Conservation (phyloP, 2,329 filamentous ascomycete genomes). For the Sclerotinia nivalis region DNA sequence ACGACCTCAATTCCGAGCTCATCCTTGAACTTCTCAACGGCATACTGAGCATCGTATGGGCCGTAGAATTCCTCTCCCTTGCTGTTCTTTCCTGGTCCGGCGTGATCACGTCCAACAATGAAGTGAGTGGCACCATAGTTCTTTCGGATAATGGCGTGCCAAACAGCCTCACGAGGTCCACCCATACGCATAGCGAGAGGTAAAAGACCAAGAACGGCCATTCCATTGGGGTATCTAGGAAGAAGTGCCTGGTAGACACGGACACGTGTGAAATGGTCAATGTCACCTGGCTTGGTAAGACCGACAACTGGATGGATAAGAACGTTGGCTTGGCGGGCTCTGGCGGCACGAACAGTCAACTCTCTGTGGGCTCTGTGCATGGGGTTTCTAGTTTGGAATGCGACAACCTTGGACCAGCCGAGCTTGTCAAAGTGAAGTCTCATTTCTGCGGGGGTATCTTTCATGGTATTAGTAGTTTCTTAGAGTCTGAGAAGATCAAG, state of each 20-base stretch:
- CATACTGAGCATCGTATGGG: slow-evolving; percentile 94
- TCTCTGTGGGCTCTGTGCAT: slow-evolving; percentile 99
- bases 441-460: slow-evolving; percentile 90
- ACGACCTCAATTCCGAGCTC: slow-evolving; percentile 99
- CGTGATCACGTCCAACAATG: slow-evolving; percentile 98
- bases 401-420: slow-evolving; percentile 95
- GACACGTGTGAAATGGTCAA: slow-evolving; percentile 99
- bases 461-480: slow-evolving; percentile 27
- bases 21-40: slow-evolving; percentile 92
- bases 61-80: slow-evolving; percentile 96
- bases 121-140: slow-evolving; percentile 99
- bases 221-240: slow-evolving; percentile 96
- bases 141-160: slow-evolving; percentile 99
- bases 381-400: slow-evolving; percentile 98
- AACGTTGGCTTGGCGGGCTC: slow-evolving; percentile 94
- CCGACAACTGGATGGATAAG: slow-evolving; percentile 98
- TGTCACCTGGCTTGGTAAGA: slow-evolving; percentile 97
- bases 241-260: slow-evolving; percentile 97
- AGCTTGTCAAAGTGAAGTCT: slow-evolving; percentile 99
- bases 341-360: slow-evolving; percentile 93
- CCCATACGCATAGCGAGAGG: slow-evolving; percentile 99
- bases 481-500: neutral
- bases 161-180: slow-evolving; percentile 95
- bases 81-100: slow-evolving; percentile 97
- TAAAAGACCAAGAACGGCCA: slow-evolving; percentile 94